These are phyloP conservation scores for Nemophila menziesii DNA, from an alignment of 257 asterid genomes.

Conservation along the genomic window DNA sequence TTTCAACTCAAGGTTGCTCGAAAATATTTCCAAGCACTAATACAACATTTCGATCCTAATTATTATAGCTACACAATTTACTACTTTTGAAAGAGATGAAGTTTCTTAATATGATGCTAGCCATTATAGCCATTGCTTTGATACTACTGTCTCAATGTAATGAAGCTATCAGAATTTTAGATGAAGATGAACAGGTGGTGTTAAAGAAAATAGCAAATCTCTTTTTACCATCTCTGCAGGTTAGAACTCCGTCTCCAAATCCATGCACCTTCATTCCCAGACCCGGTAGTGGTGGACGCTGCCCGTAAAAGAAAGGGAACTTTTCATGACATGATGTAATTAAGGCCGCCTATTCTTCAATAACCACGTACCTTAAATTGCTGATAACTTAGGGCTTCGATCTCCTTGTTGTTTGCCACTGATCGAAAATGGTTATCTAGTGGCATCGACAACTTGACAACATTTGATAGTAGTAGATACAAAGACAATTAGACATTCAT, in stretches of 20 bases:
- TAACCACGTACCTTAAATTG: too few relatives aligned
- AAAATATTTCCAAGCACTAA: too few relatives aligned
- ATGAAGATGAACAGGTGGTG: background rate
- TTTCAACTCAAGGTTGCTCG: too few relatives aligned
- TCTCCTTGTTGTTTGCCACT: background rate
- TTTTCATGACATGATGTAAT: background rate
- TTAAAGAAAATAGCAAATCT: background rate
- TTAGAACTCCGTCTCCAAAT: background rate
- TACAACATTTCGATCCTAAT: too few relatives aligned
- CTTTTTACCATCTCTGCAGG: background rate
- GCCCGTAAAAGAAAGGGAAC: background rate
- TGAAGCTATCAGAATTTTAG: background rate
- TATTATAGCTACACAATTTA: background rate
- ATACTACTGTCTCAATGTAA: background rate
- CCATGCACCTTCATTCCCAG: background rate
- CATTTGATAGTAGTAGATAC: too few relatives aligned
- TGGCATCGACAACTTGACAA: too few relatives aligned
- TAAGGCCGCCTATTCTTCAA: background rate
- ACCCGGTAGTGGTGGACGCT: background rate
- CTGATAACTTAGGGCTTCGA: background rate
- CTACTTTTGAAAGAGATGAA: background rate
- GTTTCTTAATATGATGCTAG: background rate
- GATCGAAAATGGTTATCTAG: background rate
- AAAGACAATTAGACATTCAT: too few relatives aligned
- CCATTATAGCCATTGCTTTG: background rate